Evolutionary conservation across 192 early-diverging fungal species (phyloP), one percentile per base, ranked within the genome.

Genomic region (Lobulomyces angularis): DNA sequence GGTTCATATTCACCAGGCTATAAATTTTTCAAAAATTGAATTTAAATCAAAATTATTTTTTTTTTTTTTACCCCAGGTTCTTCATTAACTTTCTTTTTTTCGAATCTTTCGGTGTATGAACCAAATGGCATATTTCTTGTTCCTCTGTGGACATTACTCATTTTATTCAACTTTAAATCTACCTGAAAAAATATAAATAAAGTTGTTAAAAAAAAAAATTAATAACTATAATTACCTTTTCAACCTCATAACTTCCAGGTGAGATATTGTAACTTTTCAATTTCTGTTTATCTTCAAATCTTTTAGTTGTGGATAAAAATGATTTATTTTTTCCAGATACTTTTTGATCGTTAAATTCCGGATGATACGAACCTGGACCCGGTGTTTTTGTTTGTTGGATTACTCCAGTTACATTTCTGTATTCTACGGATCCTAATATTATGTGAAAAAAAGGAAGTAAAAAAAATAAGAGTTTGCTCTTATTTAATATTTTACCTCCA

Each of bases 311-410:
- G 2, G 64, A 63, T 19, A 60, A 60, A 45, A 71, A 71, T 2
- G 68, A 61, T 39, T 71, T 56, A 7, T 58, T 32, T 12, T 16
- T 12, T 12, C 12, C 12, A 12, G 31, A 32, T 32, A 32, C 16
- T 32, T 32, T 16, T 16, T 32, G 64, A 16, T 55, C 46, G 8
- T 56, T 44, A 18, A 52, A 41, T 45, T 70, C 67, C 1, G 64
- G 64, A 50, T 64, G 57, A 39, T 71, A 71, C 1, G 58, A 43
- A 3, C 69, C 62, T 2, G 69, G 69, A 5, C 62, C 69, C 18
- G 69, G 69, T 2, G 51, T 62, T 22, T 62, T 55, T 21, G 47
- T 53, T 23, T 58, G 56, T 35, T 63, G 61, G 5, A 30, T 21
- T 4, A 37, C 38, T 24, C 37, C 51, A n/a, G 51, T 43, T 7